phyloP scores from a whole-genome alignment of 208 protist genomes.

The Acanthamoeba lenticulata region DNA sequence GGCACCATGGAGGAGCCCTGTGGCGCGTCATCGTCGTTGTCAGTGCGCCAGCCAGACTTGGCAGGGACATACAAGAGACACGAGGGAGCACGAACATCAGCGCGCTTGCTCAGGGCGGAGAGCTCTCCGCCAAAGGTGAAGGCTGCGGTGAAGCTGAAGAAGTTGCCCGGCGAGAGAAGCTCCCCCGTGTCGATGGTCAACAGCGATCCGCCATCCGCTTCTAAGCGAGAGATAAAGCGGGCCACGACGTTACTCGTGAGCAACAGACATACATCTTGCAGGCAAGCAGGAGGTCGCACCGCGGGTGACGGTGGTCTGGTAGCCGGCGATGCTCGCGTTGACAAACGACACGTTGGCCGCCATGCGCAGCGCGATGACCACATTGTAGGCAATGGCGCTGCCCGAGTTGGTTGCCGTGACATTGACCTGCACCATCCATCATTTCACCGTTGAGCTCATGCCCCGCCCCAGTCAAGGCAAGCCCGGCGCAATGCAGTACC shows the following conservation, averaged over 20 bases:
- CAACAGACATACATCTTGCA: no score
- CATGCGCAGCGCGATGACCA: neutral
- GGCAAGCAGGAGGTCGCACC: no score
- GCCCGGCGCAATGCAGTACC: neutral
- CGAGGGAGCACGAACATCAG: no score
- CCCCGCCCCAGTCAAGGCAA: neutral
- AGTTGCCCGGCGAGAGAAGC: neutral
- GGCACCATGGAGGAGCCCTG: neutral
- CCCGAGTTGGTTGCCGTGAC: constrained; percentile 41
- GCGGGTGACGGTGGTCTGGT: neutral
- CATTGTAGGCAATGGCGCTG: constrained; percentile 43
- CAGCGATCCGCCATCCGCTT: neutral
- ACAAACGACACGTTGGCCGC: neutral
- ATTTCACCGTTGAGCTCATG: neutral
- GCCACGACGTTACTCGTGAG: no score
- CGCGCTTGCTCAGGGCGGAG: neutral
- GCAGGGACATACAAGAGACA: no score
- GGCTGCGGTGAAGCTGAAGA: neutral
- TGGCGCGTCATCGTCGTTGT: no score
- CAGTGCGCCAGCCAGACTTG: no score
- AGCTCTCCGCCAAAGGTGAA: neutral
- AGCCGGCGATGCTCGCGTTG: neutral
- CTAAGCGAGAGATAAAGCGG: no score
- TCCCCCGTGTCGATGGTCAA: neutral
- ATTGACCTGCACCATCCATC: neutral